These are phyloP conservation scores for Astrocystis sublimbata DNA, from an alignment of 495 filamentous ascomycete species.

Conservation along the genomic window DNA sequence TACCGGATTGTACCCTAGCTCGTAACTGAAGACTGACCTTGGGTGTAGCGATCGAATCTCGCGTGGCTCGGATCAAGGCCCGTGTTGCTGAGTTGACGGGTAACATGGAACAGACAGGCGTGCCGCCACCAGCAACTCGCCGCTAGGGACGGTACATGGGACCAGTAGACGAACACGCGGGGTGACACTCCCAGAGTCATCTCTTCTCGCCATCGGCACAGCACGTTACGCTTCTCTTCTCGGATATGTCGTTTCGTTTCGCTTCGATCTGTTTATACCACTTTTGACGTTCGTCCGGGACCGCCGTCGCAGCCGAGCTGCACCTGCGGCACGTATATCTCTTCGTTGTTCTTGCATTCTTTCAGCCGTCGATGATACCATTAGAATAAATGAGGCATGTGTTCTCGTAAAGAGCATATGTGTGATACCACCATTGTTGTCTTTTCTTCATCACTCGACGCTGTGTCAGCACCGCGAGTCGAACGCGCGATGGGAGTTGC, in stretches of 20 bases:
- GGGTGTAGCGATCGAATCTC: constrained; percentile 87
- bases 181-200: background rate
- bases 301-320: background rate
- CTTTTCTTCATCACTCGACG: constrained; percentile 4
- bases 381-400: constrained; percentile 29
- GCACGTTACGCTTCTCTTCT: background rate
- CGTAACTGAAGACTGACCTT: constrained; percentile 30
- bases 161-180: background rate
- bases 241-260: constrained; percentile 1
- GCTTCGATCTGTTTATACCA: constrained; percentile 7
- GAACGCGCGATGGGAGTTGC: constrained; percentile 12
- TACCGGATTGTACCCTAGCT: background rate
- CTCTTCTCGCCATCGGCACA: background rate
- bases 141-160: constrained; percentile 33
- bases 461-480: background rate
- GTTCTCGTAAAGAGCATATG: constrained; percentile 20
- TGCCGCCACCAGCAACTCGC: constrained; percentile 28
- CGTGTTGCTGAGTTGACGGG: constrained; percentile 92
- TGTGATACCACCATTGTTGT: constrained; percentile 14
- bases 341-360: constrained; percentile 17
- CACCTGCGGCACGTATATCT: constrained; percentile 9
- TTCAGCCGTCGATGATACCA: constrained; percentile 35
- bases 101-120: constrained; percentile 60
- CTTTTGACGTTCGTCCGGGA: background rate
- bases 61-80: constrained; percentile 96